phyloP scores from a whole-genome alignment of 2,329 filamentous ascomycete species.

The Trichoderma sp. region DNA sequence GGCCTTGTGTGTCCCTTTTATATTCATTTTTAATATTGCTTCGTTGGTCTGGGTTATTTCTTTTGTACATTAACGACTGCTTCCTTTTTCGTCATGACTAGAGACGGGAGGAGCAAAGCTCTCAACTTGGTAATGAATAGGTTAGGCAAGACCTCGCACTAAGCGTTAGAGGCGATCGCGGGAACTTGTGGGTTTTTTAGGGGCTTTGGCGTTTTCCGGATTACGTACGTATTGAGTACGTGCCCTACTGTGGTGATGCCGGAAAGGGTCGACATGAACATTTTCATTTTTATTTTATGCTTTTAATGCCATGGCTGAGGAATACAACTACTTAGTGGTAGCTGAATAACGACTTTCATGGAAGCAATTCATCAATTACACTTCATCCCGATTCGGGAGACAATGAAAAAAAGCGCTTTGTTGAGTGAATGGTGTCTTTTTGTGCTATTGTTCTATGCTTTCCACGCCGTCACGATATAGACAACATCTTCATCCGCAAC shows the following conservation, averaged over 20 bases:
- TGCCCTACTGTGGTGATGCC: background rate
- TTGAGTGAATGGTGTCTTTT: background rate
- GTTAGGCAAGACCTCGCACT: background rate
- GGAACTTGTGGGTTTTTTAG: background rate
- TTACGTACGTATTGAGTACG: background rate
- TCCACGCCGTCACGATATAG: conserved; percentile 64
- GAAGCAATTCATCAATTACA: background rate
- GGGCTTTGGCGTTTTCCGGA: conserved; percentile 7
- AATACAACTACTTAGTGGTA: background rate
- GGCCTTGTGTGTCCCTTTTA: background rate
- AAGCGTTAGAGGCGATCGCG: background rate
- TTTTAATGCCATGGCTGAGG: background rate
- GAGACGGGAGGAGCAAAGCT: background rate
- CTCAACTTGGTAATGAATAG: no score
- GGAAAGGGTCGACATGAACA: conserved; percentile 7
- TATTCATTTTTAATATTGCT: conserved; percentile 2
- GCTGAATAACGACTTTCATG: background rate
- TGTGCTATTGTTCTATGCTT: conserved; percentile 42
- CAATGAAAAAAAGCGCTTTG: background rate
- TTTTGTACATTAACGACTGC: background rate
- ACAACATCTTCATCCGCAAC: conserved; percentile 71
- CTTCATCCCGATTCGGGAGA: background rate
- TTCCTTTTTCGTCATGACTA: background rate
- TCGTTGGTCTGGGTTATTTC: background rate
- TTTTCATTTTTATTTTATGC: conserved; percentile 1